Evolutionary conservation across 208 protist genomes (phyloP).

Genomic region (Crithidia brevicula): DNA sequence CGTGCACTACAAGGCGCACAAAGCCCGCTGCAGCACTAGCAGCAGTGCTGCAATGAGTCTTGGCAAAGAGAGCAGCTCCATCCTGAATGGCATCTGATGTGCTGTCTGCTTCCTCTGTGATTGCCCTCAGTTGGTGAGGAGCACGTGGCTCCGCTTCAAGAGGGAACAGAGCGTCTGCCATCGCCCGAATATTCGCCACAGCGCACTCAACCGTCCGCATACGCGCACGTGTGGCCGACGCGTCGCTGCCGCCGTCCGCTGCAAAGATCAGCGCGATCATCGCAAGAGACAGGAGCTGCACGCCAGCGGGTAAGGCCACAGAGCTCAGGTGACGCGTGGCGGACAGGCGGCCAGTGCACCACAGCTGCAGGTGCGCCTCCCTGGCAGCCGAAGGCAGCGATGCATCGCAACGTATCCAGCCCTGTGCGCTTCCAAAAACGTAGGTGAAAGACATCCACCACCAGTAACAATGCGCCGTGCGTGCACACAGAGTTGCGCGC

Average conservation of each 20-base stretch:
- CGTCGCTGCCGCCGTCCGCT: neutral
- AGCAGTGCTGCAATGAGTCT: no score
- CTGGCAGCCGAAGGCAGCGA: no score
- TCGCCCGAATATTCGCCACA: neutral
- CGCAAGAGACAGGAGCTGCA: neutral
- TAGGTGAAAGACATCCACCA: constrained; percentile 29
- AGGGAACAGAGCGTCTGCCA: neutral
- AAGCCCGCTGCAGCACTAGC: constrained; percentile 2
- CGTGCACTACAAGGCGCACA: constrained; percentile 17
- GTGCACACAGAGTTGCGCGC: neutral
- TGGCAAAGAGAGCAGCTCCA: no score
- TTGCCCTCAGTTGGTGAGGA: no score
- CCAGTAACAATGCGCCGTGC: constrained; percentile 18
- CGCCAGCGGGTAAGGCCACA: neutral
- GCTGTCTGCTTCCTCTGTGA: no score
- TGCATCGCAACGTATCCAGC: no score
- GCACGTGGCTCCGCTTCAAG: neutral
- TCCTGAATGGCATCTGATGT: no score
- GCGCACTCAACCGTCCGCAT: neutral
- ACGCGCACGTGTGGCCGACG: neutral
- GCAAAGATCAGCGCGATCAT: constrained; percentile 4
- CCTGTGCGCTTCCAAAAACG: constrained; percentile 5
- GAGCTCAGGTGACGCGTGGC: constrained; percentile 3
- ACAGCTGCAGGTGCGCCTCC: constrained; percentile 8
- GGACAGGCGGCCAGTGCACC: constrained; percentile 6